Evolutionary conservation across 2,329 filamentous ascomycete species (phyloP), one percentile per base, ranked within the genome.

Genomic region (Pseudogymnoascus sp.): DNA sequence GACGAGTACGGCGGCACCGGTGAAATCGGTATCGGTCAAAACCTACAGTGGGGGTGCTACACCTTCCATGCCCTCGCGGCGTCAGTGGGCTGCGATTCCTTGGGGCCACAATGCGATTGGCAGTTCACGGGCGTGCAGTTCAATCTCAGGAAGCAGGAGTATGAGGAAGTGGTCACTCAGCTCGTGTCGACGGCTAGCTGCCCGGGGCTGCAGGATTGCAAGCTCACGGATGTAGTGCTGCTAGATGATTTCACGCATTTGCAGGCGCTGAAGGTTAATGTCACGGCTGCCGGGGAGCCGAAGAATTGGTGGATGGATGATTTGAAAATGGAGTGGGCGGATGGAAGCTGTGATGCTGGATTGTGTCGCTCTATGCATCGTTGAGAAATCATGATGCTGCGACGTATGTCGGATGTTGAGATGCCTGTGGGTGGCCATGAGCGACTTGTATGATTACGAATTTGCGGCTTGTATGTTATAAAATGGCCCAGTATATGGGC

Each of bases 21-120:
- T 5, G 52, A 35, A 9, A 59, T 59, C n/a, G 28, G 18, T 14
- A 52, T 52, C 33, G 63, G 64, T 5, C 49, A 58, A 8, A 70
- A 69, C 33, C 45, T 63, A 1, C 73, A 72, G 61, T 70, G 72
- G 59, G 69, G 69, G 59, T 76, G 73, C 8, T 79, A 79, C 60
- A 66, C 70, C 59, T 75, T 79, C 61, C 68, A 74, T 35, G 69
- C 68, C 4, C 69, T 71, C 45, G 69, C 70, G 38, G 75, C 61
- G 62, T 75, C 66, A 65, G 69, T 79, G 25, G 77, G 77, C 2
- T 79, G 77, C 65, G 70, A 75, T 59, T 75, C 75, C 1, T 67
- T 31, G 1, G 69, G 68, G 1, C 64, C 66, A 1, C 62, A 67
- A 6, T 79, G 77, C 62, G 62, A 69, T 16, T 78, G 78, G 67